Conservation (phyloP, 371 early-diverging fungal species). For the Mortierella sp. region DNA sequence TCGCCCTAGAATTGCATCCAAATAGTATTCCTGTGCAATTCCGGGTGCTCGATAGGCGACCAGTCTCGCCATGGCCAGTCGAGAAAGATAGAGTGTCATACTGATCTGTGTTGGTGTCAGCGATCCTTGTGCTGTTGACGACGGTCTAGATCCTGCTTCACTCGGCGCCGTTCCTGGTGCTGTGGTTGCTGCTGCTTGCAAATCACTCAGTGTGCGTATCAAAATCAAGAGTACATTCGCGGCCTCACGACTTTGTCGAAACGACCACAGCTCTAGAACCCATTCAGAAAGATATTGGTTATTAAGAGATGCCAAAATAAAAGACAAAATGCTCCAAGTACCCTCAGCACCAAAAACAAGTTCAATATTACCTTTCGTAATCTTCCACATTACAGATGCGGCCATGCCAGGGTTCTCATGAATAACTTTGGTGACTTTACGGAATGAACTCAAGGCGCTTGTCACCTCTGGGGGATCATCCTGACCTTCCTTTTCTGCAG, state of each 20-base stretch:
- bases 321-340: background rate
- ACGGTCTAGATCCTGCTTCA: background rate
- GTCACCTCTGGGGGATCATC: constrained; percentile 31
- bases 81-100: constrained; percentile 49
- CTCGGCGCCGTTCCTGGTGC: background rate
- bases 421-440: constrained; percentile 29
- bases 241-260: constrained; percentile 30
- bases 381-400: constrained; percentile 48
- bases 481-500: constrained; percentile 9
- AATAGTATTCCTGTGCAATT: constrained; percentile 21
- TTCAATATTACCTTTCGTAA: constrained; percentile 52
- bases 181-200: constrained; percentile 9
- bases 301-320: background rate
- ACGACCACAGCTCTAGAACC: constrained; percentile 30
- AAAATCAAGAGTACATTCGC: constrained; percentile 35
- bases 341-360: constrained; percentile 1
- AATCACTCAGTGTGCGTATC: constrained; percentile 19
- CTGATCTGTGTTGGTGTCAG: constrained; percentile 51
- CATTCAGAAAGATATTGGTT: no score
- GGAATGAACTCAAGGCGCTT: constrained; percentile 35
- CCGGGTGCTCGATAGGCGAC: constrained; percentile 20
- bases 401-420: constrained; percentile 41
- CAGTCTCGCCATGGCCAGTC: constrained; percentile 48
- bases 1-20: constrained; percentile 47
- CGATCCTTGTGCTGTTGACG: constrained; percentile 22